Conservation (phyloP, 192 early-diverging fungal genomes). For the Mortierella antarctica region DNA sequence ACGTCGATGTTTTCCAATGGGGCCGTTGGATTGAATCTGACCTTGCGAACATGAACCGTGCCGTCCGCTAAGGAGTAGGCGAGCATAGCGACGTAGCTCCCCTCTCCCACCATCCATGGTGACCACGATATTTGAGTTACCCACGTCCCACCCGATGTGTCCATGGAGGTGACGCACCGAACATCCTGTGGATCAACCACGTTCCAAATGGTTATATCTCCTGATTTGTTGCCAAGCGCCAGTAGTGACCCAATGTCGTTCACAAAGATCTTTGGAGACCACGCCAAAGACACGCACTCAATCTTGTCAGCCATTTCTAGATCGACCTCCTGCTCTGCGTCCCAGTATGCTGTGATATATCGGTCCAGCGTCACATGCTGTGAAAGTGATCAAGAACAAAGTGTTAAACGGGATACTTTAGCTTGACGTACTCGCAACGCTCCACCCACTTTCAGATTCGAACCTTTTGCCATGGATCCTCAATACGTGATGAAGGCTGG, state of each 20-base stretch:
- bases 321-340: slow-evolving; percentile 1
- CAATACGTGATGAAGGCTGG: slow-evolving; percentile 9
- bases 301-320: slow-evolving; percentile 25
- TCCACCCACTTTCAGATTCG: background rate
- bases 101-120: slow-evolving; percentile 24
- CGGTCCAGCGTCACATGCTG: slow-evolving; percentile 24
- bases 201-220: slow-evolving; percentile 36
- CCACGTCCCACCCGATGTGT: slow-evolving; percentile 17
- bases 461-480: slow-evolving; percentile 32
- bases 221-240: slow-evolving; percentile 39
- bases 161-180: slow-evolving; percentile 20
- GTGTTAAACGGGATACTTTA: background rate
- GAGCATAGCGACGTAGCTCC: slow-evolving; percentile 19
- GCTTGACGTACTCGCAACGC: background rate
- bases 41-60: slow-evolving; percentile 14
- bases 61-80: slow-evolving; percentile 33
- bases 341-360: slow-evolving; percentile 21
- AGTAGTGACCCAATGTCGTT: slow-evolving; percentile 31
- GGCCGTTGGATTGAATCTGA: slow-evolving; percentile 4
- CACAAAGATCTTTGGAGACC: slow-evolving; percentile 40
- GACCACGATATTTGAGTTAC: slow-evolving; percentile 35
- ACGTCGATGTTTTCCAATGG: slow-evolving; percentile 20
- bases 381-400: too few relatives aligned
- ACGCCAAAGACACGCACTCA: slow-evolving; percentile 34
- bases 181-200: slow-evolving; percentile 19